Evolutionary conservation across 2,329 filamentous ascomycete genomes (phyloP), one percentile per base, ranked within the genome.

Genomic region (Aspergillus cejpii): DNA sequence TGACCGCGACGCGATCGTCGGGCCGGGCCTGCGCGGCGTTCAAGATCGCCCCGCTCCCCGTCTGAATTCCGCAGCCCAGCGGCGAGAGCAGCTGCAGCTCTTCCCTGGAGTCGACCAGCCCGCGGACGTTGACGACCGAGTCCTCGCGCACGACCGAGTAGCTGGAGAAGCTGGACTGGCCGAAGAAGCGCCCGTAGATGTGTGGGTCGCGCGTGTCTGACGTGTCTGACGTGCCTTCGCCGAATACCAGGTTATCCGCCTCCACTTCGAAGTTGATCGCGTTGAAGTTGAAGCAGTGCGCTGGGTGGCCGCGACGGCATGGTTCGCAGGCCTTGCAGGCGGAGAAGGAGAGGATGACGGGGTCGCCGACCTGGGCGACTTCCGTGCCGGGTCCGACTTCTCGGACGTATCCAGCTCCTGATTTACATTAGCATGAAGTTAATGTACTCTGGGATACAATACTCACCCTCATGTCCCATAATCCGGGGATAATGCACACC

Each of bases 401-500:
- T 42, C 66, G 65, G 11, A 80, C 74, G 44, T 75, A 72, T 5
- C 76, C 76, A 1, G 73, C 63, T 3, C 42, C 49, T 53, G 21
- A 11, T 1, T 53, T 17, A 7, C 0, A 17, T 2, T 2, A 11
- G 10, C 2, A 5, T 15, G 20, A 19, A 2, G 59, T 31, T 11
- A 19, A 10, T 24, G 2, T 46, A 37, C 17, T 11, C 5, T 45
- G 27, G 5, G 7, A 19, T 5, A n/a, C 23, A 8, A 10, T 10
- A 17, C 6, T 37, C 19, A 68, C 75, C 76, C 64, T 79, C 76
- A 49, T 80, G 77, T 2, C 76, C 77, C 12, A 77, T 59, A 1
- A 79, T 67, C 20, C 66, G 58, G 0, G 74, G 74, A 49, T 74
- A 75, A 27, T 66, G 65, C 2, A 69, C 60, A 2, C 67, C 63